Conservation (phyloP, 305 asterid genomes). For the Withania somnifera region DNA sequence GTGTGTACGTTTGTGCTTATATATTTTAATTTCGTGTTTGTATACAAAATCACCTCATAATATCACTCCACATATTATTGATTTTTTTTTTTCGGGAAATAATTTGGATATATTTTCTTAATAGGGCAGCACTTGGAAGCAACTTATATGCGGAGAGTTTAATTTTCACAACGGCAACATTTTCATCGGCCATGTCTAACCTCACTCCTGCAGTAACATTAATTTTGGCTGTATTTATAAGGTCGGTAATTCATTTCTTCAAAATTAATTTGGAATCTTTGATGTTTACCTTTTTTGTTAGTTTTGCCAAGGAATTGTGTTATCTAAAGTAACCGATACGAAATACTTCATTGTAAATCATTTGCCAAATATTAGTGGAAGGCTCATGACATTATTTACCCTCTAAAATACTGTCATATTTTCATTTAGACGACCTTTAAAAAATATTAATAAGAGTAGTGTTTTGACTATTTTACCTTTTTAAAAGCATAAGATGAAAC, state of each 20-base stretch:
- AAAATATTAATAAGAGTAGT: no score
- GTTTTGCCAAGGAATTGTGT: not conserved
- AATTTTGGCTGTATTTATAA: conserved; percentile 12
- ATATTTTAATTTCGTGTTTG: no score
- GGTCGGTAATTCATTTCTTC: conserved; percentile 10
- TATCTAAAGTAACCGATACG: not conserved
- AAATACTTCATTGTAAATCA: not conserved
- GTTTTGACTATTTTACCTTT: no score
- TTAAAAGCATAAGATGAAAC: no score
- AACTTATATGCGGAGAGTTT: conserved; percentile 21
- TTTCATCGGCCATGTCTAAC: conserved; percentile 23
- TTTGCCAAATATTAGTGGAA: not conserved
- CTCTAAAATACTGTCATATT: no score
- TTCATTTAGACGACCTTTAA: no score
- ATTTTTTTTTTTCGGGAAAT: not conserved
- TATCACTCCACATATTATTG: not conserved
- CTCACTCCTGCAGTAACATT: conserved; percentile 24
- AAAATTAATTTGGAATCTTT: not conserved
- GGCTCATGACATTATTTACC: no score
- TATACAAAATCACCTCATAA: not conserved
- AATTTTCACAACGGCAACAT: conserved; percentile 22
- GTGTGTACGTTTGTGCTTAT: no score
- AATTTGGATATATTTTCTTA: not conserved
- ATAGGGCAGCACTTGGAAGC: conserved; percentile 23
- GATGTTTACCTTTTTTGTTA: not conserved